These are phyloP conservation scores for Heliocybe sulcata DNA, from an alignment of 1,284 basidiomycete species.

Conservation along the genomic window DNA sequence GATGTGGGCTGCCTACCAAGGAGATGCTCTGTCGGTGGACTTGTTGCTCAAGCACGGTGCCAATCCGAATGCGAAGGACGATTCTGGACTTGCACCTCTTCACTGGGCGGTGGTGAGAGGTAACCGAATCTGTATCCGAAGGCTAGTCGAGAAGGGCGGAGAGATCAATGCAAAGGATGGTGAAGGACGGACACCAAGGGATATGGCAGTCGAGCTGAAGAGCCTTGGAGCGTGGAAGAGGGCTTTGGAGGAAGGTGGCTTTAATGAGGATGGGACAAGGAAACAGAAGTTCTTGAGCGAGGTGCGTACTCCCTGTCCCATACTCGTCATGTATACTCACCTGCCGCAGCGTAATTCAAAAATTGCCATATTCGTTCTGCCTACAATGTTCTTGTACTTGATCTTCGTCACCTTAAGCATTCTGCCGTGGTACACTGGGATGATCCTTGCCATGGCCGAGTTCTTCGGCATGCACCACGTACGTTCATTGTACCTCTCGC, in stretches of 20 bases:
- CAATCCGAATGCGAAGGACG: constrained; percentile 69
- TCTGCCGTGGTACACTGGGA: constrained; percentile 86
- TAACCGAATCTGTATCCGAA: constrained; percentile 79
- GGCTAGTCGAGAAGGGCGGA: constrained; percentile 80
- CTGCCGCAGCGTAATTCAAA: constrained; percentile 64
- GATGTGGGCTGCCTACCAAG: constrained; percentile 99
- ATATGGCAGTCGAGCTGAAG: constrained; percentile 94
- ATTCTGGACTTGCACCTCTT: constrained; percentile 81
- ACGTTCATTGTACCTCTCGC: constrained; percentile 22
- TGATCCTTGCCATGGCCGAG: constrained; percentile 76
- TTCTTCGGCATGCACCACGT: constrained; percentile 94
- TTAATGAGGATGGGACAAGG: constrained; percentile 71
- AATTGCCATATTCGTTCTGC: constrained; percentile 75
- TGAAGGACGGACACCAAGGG: constrained; percentile 83
- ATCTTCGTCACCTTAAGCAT: constrained; percentile 80
- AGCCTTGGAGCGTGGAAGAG: constrained; percentile 83
- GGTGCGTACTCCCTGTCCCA: constrained; percentile 23
- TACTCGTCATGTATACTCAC: constrained; percentile 7
- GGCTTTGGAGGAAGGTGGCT: constrained; percentile 82
- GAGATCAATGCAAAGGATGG: constrained; percentile 80
- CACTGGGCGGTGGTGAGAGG: constrained; percentile 99
- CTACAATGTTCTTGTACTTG: constrained; percentile 72
- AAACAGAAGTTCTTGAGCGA: constrained; percentile 65
- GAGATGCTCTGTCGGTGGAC: constrained; percentile 93
- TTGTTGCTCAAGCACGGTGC: constrained; percentile 87